Percentiles rank a stretch among this genome's conserved stretches.
phyloP scores from a whole-genome alignment of 441 rosid genomes.

The Breynia disticha region DNA sequence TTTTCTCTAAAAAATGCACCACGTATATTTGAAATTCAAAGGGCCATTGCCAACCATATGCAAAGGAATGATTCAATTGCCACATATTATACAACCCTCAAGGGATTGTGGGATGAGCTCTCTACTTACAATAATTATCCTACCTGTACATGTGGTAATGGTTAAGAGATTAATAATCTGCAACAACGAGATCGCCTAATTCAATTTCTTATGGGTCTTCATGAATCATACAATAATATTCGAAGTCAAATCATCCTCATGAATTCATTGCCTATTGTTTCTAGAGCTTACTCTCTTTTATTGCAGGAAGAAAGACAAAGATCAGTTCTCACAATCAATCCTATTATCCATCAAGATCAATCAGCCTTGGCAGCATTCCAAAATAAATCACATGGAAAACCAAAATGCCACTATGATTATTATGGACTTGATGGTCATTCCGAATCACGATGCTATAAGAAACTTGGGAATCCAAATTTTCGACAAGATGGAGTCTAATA shows the following conservation, averaged over 20 bases:
- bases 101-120: constrained; percentile 9
- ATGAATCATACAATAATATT: background rate
- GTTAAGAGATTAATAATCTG: background rate
- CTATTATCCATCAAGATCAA: background rate
- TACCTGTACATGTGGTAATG: background rate
- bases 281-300: background rate
- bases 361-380: constrained; percentile 2
- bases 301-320: constrained; percentile 1
- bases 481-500: background rate
- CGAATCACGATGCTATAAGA: no score
- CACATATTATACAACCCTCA: background rate
- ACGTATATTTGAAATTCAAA: background rate
- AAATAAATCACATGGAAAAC: background rate
- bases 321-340: background rate
- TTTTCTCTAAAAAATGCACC: constrained; percentile 6
- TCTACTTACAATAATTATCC: background rate
- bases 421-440: no score
- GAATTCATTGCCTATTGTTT: constrained; percentile 2
- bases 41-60: background rate
- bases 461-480: background rate
- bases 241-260: constrained; percentile 6
- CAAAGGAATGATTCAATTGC: constrained; percentile 1
- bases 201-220: constrained; percentile 4
- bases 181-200: constrained; percentile 7
- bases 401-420: no score